Conservation (phyloP, 2,329 filamentous ascomycete genomes). For the Colletotrichum agaves region DNA sequence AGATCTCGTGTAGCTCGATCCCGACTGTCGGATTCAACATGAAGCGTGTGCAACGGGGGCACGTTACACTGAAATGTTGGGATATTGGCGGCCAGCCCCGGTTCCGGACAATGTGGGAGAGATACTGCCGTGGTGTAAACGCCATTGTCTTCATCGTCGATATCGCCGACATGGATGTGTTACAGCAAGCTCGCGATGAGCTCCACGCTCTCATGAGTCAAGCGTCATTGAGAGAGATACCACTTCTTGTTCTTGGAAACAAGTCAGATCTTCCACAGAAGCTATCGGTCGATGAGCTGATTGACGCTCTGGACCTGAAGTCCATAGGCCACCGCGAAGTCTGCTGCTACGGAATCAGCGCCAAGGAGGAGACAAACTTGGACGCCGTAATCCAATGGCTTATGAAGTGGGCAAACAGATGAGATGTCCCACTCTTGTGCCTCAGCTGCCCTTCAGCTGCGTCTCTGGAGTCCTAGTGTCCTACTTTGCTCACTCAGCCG, state of each 20-base stretch:
- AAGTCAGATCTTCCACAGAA: constrained; percentile 96
- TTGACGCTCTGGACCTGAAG: constrained; percentile 91
- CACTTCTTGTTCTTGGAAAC: constrained; percentile 93
- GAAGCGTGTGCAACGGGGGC: constrained; percentile 96
- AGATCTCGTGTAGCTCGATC: constrained; percentile 78
- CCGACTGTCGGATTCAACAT: constrained; percentile 99
- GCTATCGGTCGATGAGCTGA: constrained; percentile 92
- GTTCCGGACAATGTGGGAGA: constrained; percentile 99
- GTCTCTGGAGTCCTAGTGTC: not conserved
- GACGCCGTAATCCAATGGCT: constrained; percentile 97
- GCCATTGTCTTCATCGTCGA: constrained; percentile 99
- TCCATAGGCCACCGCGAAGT: constrained; percentile 92
- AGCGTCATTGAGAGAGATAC: constrained; percentile 86
- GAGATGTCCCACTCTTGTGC: constrained; percentile 44
- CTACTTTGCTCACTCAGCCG: not conserved
- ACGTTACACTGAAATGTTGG: constrained; percentile 99
- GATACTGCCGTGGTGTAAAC: constrained; percentile 97
- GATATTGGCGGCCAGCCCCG: constrained; percentile 96
- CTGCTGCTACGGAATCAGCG: constrained; percentile 98
- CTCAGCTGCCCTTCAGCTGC: not conserved
- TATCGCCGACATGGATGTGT: constrained; percentile 83
- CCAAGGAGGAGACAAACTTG: constrained; percentile 98
- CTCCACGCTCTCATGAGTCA: constrained; percentile 90
- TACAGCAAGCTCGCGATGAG: constrained; percentile 90
- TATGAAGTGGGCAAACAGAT: constrained; percentile 87